These are phyloP conservation scores for Podaxis sp. DNA, from an alignment of 768 basidiomycete genomes.

Conservation along the genomic window DNA sequence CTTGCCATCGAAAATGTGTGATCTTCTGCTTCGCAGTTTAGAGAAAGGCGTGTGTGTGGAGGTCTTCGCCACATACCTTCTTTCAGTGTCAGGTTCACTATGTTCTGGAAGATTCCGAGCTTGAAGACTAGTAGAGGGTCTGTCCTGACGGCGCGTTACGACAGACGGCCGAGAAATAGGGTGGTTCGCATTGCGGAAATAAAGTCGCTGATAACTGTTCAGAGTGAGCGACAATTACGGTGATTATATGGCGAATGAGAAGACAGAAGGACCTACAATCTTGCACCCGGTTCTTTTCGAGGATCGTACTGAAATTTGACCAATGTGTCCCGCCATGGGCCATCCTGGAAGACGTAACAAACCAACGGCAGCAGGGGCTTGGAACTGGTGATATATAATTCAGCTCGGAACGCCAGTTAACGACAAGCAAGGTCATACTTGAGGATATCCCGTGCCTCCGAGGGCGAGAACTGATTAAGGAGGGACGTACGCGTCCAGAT, in stretches of 20 bases:
- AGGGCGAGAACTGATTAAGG: slow-evolving; percentile 72
- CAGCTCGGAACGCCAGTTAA: background rate
- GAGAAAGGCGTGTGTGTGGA: slow-evolving; percentile 10
- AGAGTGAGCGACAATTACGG: background rate
- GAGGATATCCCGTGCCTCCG: slow-evolving; percentile 68
- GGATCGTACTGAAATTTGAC: slow-evolving; percentile 91
- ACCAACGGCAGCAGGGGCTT: slow-evolving; percentile 79
- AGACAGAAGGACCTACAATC: slow-evolving; percentile 57
- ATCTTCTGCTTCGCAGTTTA: slow-evolving; percentile 37
- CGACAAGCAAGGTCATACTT: slow-evolving; percentile 51
- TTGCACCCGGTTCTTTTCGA: slow-evolving; percentile 63
- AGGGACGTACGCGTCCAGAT: slow-evolving; percentile 89
- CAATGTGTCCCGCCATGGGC: slow-evolving; percentile 90
- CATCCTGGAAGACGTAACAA: slow-evolving; percentile 89
- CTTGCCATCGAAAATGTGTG: slow-evolving; percentile 89
- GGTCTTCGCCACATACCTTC: slow-evolving; percentile 33
- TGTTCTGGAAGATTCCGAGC: slow-evolving; percentile 35
- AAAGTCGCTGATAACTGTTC: slow-evolving; percentile 86
- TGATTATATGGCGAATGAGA: background rate
- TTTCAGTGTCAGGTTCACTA: slow-evolving; percentile 32
- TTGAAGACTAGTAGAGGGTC: slow-evolving; percentile 39
- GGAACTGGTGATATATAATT: slow-evolving; percentile 46
- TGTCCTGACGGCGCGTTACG: slow-evolving; percentile 63
- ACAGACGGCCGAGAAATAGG: slow-evolving; percentile 77
- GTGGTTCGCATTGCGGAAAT: slow-evolving; percentile 87